Percentiles rank a stretch among this genome's conserved stretches.
These are phyloP conservation scores for Cucumis hystrix DNA, from an alignment of 306 rosid species.

Conservation along the genomic window DNA sequence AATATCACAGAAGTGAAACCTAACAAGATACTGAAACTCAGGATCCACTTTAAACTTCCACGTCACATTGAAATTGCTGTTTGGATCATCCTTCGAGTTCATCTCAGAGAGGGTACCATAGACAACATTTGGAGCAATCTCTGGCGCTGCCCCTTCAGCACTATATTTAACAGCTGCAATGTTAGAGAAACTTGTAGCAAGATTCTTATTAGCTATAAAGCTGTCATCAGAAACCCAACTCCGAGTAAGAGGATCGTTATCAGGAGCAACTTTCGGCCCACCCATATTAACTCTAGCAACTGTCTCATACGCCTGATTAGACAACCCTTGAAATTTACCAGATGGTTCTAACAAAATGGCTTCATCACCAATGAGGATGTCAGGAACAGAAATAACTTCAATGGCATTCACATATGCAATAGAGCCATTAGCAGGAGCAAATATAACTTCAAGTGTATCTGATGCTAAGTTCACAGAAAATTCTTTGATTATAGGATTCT, in stretches of 20 bases:
- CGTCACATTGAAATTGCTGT: conserved; percentile 52
- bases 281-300: conserved; percentile 88
- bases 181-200: conserved; percentile 30
- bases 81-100: conserved; percentile 36
- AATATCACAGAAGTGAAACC: conserved; percentile 80
- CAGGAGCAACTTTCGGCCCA: conserved; percentile 45
- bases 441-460: conserved; percentile 35
- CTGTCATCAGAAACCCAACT: conserved; percentile 59
- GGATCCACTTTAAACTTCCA: conserved; percentile 69
- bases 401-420: conserved; percentile 66
- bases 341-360: conserved; percentile 16
- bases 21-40: conserved; percentile 64
- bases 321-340: conserved; percentile 27
- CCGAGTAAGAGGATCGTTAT: conserved; percentile 51
- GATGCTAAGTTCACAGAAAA: conserved; percentile 42
- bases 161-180: conserved; percentile 38
- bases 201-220: conserved; percentile 27
- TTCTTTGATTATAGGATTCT: conserved; percentile 37
- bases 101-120: conserved; percentile 64
- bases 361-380: conserved; percentile 35
- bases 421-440: conserved; percentile 38
- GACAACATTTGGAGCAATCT: conserved; percentile 49
- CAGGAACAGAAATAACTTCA: conserved; percentile 71
- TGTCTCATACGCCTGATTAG: conserved; percentile 47
- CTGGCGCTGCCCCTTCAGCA: conserved; percentile 31